phyloP scores from a whole-genome alignment of 495 filamentous ascomycete species.

The Astrothelium macrocarpum region DNA sequence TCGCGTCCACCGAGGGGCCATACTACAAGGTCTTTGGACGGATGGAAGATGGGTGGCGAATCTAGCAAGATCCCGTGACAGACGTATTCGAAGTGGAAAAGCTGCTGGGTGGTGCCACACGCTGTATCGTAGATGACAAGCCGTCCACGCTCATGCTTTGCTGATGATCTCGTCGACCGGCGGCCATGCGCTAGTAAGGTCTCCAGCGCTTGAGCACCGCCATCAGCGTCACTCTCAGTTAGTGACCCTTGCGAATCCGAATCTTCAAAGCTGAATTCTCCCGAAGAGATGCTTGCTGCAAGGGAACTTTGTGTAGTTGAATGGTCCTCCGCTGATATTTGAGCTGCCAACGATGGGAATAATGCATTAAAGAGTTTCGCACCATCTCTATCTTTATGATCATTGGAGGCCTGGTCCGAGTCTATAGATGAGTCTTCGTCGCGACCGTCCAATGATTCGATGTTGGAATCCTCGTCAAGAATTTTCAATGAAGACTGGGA shows the following conservation, averaged over 20 bases:
- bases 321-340: not conserved
- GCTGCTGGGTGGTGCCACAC: not conserved
- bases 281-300: not conserved
- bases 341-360: not conserved
- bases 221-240: not conserved
- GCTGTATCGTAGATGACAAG: not conserved
- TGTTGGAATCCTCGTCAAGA: not conserved
- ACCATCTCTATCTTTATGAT: not conserved
- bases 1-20: constrained; percentile 6
- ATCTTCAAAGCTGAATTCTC: not conserved
- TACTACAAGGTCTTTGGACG: not conserved
- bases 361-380: not conserved
- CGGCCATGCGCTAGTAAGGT: not conserved
- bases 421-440: not conserved
- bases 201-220: not conserved
- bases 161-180: not conserved
- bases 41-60: constrained; percentile 7
- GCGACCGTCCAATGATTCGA: not conserved
- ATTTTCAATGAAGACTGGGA: not conserved
- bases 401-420: not conserved
- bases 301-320: not conserved
- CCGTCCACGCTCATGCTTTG: not conserved
- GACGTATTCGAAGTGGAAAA: constrained; percentile 3
- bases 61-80: not conserved
- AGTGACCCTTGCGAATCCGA: not conserved